Base-by-base conservation (phyloP, 1,139 yeast species). In the Debaryomycetaceae sp. region DNA sequence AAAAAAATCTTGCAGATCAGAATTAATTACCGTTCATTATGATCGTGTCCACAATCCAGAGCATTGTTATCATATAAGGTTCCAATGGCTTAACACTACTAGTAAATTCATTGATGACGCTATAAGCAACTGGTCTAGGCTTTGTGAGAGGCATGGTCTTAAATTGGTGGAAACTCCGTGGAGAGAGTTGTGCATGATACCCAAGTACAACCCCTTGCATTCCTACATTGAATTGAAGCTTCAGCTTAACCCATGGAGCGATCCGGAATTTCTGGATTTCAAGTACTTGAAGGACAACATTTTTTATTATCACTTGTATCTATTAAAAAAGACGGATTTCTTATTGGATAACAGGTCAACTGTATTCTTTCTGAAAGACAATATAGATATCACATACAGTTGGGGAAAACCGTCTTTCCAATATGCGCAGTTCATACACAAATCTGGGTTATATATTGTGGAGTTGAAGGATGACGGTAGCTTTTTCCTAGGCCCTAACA, bases 1-100 rank as follows among this genome's bases (percentile, higher is more conserved):
- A 35, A 71, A 72, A 4, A 77, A 81, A 48, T 89, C 97, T 0
- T 82, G 81, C 59, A 79, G 91, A 46, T 86, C 87, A 0, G 99
- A 95, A 56, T 65, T 83, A 9, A 71, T 91, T 36, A 82, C 84
- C 3, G 90, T 93, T 4, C 98, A 93, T 63, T 87, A 88, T 57
- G 99, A 95, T 60, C 76, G 84, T 44, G 93, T 90, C 4, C 98
- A 90, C 59, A 93, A 91, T 59, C 97, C 98, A 0, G 95, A 89
- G 50, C 96, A 91, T 58, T 91, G 98, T 58, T 95, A 84, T 68
- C 99, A 91, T 57, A 76, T 95, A 34, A 73, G 97, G 43, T 66
- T 93, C 27, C 97, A 93, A 62, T 95, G 99, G 99, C 69, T 93
- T 35, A 88, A 87, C 48, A 84, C 96, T 0, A 89, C 98, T 0